phyloP scores from a whole-genome alignment of 2,329 filamentous ascomycete species.

The Aureobasidium musti region DNA sequence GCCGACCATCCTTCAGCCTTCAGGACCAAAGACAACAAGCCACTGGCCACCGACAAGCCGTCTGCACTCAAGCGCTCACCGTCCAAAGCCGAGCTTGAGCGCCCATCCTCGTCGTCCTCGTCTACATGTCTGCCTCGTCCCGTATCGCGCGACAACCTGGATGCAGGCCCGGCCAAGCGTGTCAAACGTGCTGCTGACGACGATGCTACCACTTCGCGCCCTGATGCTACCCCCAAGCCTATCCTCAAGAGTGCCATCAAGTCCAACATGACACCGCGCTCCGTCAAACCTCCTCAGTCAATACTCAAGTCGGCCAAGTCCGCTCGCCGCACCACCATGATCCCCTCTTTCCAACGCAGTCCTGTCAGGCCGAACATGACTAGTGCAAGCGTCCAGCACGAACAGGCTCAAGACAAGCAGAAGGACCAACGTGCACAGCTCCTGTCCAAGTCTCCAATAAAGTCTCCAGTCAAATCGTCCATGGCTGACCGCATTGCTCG shows the following conservation, averaged over 20 bases:
- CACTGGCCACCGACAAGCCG: slow-evolving; percentile 41
- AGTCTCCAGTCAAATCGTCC: slow-evolving; percentile 31
- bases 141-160: slow-evolving; percentile 36
- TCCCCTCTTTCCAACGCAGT: slow-evolving; percentile 35
- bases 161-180: slow-evolving; percentile 63
- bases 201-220: slow-evolving; percentile 67
- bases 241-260: slow-evolving; percentile 32
- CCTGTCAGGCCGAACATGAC: slow-evolving; percentile 33
- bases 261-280: not conserved
- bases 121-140: slow-evolving; percentile 38
- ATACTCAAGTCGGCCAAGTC: slow-evolving; percentile 31
- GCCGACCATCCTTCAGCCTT: slow-evolving; percentile 80
- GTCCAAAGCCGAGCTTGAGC: slow-evolving; percentile 65
- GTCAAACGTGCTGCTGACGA: slow-evolving; percentile 62
- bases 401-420: slow-evolving; percentile 10
- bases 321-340: slow-evolving; percentile 42
- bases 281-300: slow-evolving; percentile 39
- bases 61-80: slow-evolving; percentile 56
- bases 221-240: slow-evolving; percentile 52
- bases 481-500: slow-evolving; percentile 25
- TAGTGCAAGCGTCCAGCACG: slow-evolving; percentile 23
- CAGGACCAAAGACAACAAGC: slow-evolving; percentile 53
- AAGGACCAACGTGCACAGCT: slow-evolving; percentile 14
- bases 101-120: slow-evolving; percentile 38
- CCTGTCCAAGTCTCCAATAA: slow-evolving; percentile 29